Base-by-base conservation (phyloP, 345 rosid genomes). In the Turnera subulata region DNA sequence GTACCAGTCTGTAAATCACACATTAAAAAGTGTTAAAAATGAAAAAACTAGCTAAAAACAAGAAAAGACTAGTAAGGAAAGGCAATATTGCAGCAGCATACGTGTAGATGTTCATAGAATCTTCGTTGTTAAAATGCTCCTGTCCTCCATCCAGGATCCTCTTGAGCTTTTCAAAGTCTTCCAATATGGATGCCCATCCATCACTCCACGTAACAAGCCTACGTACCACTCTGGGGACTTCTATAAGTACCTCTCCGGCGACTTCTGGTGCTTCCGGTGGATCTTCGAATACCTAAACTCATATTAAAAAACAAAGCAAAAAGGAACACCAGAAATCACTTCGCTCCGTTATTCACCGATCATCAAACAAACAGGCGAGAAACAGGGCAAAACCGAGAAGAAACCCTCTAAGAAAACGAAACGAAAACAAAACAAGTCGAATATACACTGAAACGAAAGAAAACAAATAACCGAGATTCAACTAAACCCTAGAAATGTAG, bases 71-170 rank as follows among this genome's bases (percentile, higher is more conserved):
- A 42, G 12, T 16, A 67, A 7, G 14, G 22, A 37, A 19, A 5
- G 10, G 32, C 50, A 29, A 11, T 9, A 3, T n/a, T n/a, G n/a
- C n/a, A n/a, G n/a, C n/a, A n/a, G n/a, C n/a, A n/a, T 76, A 89
- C 98, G 79, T 79, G 68, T 85, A 89, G 48, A 92, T 88, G 86
- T 76, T 82, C 85, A 92, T 86, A 58, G 89, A 83, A 10, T 89
- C 91, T 66, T 84, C 89, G 0, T 93, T 70, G 55, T 33, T 82
- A 26, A 92, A 86, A 13, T 66, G 80, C 73, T 83, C 88, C 0
- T 65, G 63, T 2, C 61, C 23, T 16, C 91, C 94, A 66, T 93
- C 99, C 54, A 93, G 74, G 64, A 93, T 82, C 58, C 72, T 77
- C 79, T 75, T 85, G 64, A 93, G 77, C 83, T 89, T 93, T 22